A percentile compares a stretch with the other conserved stretches of the same genome.
phyloP scores from a whole-genome alignment of 805 yeast species.

The Clavispora santaluciae region DNA sequence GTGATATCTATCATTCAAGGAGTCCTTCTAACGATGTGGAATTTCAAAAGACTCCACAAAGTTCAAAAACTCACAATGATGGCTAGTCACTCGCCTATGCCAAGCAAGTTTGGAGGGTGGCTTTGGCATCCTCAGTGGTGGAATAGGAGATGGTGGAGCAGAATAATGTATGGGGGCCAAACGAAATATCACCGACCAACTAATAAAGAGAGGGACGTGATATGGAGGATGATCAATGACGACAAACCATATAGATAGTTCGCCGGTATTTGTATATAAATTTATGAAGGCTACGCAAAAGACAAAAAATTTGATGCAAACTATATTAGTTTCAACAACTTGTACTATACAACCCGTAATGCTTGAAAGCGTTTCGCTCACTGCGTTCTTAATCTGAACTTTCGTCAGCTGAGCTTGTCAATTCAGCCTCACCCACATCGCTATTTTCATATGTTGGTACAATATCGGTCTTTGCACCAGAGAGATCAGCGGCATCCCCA shows the following conservation, averaged over 20 bases:
- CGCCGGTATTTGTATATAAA: background rate
- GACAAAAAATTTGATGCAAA: background rate
- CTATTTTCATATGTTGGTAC: slow-evolving; percentile 4
- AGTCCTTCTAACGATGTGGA: slow-evolving; percentile 46
- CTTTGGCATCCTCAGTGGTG: background rate
- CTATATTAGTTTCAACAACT: background rate
- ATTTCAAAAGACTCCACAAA: slow-evolving; percentile 51
- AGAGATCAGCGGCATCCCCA: slow-evolving; percentile 1
- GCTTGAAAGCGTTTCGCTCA: background rate
- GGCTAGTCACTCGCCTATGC: slow-evolving; percentile 16
- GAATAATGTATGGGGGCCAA: slow-evolving; percentile 24
- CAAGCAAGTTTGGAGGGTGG: slow-evolving; percentile 2
- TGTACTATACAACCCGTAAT: background rate
- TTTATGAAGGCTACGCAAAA: background rate
- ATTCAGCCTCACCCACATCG: slow-evolving; percentile 3
- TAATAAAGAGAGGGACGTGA: slow-evolving; percentile 31
- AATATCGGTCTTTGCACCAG: background rate
- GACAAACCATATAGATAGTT: slow-evolving; percentile 15
- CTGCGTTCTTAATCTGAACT: background rate
- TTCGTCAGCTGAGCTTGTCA: slow-evolving; percentile 8
- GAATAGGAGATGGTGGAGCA: slow-evolving; percentile 11
- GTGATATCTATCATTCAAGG: slow-evolving; percentile 51
- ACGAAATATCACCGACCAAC: slow-evolving; percentile 31
- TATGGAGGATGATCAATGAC: slow-evolving; percentile 43
- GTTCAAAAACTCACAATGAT: slow-evolving; percentile 68